phyloP scores from a whole-genome alignment of 768 basidiomycete species.

The Russula compacta region DNA sequence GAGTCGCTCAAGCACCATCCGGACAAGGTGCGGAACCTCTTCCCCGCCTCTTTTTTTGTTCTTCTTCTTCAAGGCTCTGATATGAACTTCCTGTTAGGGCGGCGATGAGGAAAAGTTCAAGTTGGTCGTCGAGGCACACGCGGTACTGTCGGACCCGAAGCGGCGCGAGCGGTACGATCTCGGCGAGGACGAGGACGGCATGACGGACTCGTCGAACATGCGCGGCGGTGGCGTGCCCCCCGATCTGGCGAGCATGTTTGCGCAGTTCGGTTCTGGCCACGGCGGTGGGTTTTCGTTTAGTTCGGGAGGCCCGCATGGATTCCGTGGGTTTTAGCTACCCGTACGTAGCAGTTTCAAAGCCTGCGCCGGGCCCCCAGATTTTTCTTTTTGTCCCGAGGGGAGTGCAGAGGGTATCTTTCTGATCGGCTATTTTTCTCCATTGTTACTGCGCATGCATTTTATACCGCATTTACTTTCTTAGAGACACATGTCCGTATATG shows the following conservation, averaged over 20 bases:
- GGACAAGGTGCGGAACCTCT: conserved; percentile 51
- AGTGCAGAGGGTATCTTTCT: not conserved
- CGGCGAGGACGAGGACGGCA: conserved; percentile 75
- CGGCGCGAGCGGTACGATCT: conserved; percentile 68
- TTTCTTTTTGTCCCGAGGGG: not conserved
- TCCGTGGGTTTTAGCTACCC: not conserved
- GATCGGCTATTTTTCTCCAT: not conserved
- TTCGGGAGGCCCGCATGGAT: conserved; percentile 1
- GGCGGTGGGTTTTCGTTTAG: conserved; percentile 5
- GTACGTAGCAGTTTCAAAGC: not conserved
- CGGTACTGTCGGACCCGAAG: conserved; percentile 69
- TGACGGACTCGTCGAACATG: conserved; percentile 28
- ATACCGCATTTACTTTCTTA: not conserved
- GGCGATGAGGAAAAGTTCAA: conserved; percentile 98
- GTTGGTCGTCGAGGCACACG: conserved; percentile 72
- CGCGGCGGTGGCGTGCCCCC: conserved; percentile 32
- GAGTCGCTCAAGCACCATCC: conserved; percentile 82
- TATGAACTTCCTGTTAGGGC: conserved; percentile 38
- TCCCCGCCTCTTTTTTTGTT: not conserved
- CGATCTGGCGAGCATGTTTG: conserved; percentile 19
- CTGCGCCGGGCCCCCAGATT: too few relatives aligned
- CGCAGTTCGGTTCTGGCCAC: conserved; percentile 10
- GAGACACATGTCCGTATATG: not conserved
- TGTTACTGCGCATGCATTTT: not conserved
- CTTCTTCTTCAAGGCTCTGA: not conserved